A percentile compares a stretch with the other conserved stretches of the same genome.
Evolutionary conservation across 106 monocot species (phyloP).

Genomic region (Dioscorea dumetorum): DNA sequence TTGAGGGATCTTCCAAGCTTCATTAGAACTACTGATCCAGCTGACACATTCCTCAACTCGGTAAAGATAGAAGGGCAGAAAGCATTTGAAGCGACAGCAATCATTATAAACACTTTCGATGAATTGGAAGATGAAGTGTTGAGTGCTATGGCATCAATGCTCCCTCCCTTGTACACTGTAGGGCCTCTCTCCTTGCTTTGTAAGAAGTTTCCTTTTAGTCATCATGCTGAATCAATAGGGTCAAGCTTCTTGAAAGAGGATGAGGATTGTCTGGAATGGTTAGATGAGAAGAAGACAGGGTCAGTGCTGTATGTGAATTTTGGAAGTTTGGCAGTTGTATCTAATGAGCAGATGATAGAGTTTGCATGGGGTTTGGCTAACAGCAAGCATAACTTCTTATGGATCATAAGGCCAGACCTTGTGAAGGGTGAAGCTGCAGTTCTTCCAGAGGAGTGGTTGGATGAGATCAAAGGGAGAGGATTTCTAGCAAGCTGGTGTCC

Average conservation of each 20-base stretch:
- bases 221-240: slow-evolving; percentile 6
- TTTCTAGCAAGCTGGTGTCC: slow-evolving; percentile 42
- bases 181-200: slow-evolving; percentile 27
- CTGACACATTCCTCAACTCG: slow-evolving; percentile 26
- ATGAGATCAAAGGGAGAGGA: slow-evolving; percentile 13
- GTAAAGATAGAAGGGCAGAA: neutral
- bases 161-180: slow-evolving; percentile 35
- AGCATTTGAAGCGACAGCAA: slow-evolving; percentile 10
- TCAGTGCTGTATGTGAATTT: slow-evolving; percentile 42
- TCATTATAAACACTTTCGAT: slow-evolving; percentile 57
- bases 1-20: slow-evolving; percentile 42
- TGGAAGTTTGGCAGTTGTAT: slow-evolving; percentile 39
- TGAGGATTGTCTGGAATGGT: slow-evolving; percentile 26
- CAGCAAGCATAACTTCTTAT: slow-evolving; percentile 26
- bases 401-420: slow-evolving; percentile 37
- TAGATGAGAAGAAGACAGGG: slow-evolving; percentile 16
- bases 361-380: slow-evolving; percentile 50
- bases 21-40: slow-evolving; percentile 19
- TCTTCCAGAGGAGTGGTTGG: slow-evolving; percentile 27
- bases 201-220: slow-evolving; percentile 5
- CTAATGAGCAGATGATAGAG: slow-evolving; percentile 32
- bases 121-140: slow-evolving; percentile 33
- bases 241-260: slow-evolving; percentile 49
- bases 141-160: slow-evolving; percentile 12
- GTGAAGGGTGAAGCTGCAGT: slow-evolving; percentile 23